These are phyloP conservation scores for Epichloe festucae DNA, from an alignment of 2,329 filamentous ascomycete genomes.

Conservation along the genomic window DNA sequence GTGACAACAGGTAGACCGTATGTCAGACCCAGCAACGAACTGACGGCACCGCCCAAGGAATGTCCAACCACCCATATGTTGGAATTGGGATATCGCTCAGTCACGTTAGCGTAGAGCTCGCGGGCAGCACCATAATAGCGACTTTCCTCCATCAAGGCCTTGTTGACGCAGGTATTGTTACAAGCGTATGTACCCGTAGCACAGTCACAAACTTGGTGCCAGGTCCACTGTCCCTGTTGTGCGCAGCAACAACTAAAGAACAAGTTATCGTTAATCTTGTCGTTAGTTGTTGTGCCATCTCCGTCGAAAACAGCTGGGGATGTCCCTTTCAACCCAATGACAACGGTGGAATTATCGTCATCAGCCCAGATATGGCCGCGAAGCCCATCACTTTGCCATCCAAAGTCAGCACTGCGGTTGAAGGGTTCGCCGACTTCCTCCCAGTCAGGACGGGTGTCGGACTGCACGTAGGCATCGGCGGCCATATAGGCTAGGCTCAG, in stretches of 20 bases:
- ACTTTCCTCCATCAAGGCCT: slow-evolving; percentile 67
- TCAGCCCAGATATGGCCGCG: slow-evolving; percentile 89
- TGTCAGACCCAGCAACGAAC: slow-evolving; percentile 77
- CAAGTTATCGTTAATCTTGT: slow-evolving; percentile 95
- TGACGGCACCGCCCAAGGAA: slow-evolving; percentile 80
- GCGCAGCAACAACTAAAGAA: slow-evolving; percentile 98
- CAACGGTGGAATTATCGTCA: slow-evolving; percentile 69
- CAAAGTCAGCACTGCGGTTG: slow-evolving; percentile 81
- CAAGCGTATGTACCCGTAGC: slow-evolving; percentile 77
- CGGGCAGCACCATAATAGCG: slow-evolving; percentile 83
- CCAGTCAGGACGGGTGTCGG: slow-evolving; percentile 65
- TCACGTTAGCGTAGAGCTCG: slow-evolving; percentile 87
- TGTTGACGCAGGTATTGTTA: slow-evolving; percentile 78
- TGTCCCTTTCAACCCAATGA: slow-evolving; percentile 89
- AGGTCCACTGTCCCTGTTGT: slow-evolving; percentile 80
- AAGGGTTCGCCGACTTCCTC: slow-evolving; percentile 65
- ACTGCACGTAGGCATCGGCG: slow-evolving; percentile 74
- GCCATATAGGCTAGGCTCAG: slow-evolving; percentile 79
- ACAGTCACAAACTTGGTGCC: slow-evolving; percentile 89
- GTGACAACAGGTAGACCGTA: slow-evolving; percentile 86
- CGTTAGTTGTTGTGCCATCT: slow-evolving; percentile 91
- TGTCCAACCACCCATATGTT: slow-evolving; percentile 87
- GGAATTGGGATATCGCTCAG: slow-evolving; percentile 70
- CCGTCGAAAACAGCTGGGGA: slow-evolving; percentile 86
- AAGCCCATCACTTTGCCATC: slow-evolving; percentile 81